Evolutionary conservation across 345 rosid species (phyloP).

Genomic region (Camelina hispida): DNA sequence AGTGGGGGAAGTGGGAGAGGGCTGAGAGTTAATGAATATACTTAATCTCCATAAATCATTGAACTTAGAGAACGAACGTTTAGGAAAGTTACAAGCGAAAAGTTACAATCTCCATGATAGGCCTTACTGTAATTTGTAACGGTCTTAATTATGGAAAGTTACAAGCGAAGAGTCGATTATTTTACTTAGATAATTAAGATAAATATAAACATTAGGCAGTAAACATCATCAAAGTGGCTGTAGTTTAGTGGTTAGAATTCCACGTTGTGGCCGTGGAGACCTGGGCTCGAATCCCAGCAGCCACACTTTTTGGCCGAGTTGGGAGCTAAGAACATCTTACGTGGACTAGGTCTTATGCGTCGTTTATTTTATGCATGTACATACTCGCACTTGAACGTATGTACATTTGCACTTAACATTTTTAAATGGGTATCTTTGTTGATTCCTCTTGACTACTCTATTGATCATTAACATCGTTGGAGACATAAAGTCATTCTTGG

Average conservation of each 20-base stretch:
- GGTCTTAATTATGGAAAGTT: not conserved
- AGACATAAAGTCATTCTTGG: conserved; percentile 56
- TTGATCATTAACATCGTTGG: conserved; percentile 70
- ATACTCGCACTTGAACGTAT: no score
- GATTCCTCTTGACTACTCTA: conserved; percentile 68
- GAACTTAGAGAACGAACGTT: not conserved
- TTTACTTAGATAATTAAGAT: not conserved
- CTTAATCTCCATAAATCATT: not conserved
- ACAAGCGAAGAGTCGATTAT: not conserved
- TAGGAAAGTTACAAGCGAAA: no score
- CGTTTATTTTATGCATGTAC: no score
- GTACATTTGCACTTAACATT: no score
- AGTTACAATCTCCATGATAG: no score
- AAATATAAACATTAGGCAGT: not conserved
- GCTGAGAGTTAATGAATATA: not conserved
- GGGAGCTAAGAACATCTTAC: no score
- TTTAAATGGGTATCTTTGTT: conserved; percentile 81
- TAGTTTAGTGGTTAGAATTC: conserved; percentile 83
- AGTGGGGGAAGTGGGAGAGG: conserved; percentile 24
- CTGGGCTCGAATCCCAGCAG: conserved; percentile 91
- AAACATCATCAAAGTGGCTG: conserved; percentile 46
- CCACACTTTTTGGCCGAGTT: conserved; percentile 44
- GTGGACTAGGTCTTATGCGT: no score
- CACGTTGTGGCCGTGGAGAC: conserved; percentile 89
- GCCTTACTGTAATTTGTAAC: not conserved